Conservation (phyloP, 306 rosid species). For the Vigna hirtella region DNA sequence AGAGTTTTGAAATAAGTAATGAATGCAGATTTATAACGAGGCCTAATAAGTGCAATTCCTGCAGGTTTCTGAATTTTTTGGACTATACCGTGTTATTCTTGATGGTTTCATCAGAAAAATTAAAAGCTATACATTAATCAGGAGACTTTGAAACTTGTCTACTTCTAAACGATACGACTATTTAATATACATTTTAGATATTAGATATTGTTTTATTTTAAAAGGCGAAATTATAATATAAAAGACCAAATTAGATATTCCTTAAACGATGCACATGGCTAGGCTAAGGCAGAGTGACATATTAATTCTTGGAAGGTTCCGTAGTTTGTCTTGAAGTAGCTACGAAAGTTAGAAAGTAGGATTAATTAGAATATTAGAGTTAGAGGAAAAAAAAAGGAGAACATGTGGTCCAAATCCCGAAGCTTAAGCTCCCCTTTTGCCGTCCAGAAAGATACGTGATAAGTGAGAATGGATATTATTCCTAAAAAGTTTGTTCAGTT, state of each 20-base stretch:
- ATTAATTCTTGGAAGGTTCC: slow-evolving; percentile 32
- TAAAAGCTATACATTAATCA: neutral
- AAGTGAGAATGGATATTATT: slow-evolving; percentile 35
- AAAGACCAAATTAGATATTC: no score
- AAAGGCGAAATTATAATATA: no score
- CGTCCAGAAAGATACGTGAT: slow-evolving; percentile 44
- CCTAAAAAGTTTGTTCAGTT: neutral
- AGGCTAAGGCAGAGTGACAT: neutral
- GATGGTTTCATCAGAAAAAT: no score
- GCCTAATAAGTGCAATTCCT: no score
- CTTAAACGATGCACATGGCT: neutral
- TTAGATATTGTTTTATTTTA: no score
- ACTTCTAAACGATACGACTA: no score
- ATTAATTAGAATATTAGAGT: slow-evolving; percentile 13
- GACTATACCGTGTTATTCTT: no score
- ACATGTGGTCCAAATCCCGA: slow-evolving; percentile 37
- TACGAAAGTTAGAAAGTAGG: neutral
- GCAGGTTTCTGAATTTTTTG: no score
- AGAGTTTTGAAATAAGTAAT: no score
- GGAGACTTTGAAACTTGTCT: neutral
- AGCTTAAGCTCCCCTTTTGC: slow-evolving; percentile 31
- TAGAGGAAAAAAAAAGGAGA: slow-evolving; percentile 32
- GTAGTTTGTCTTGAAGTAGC: slow-evolving; percentile 6
- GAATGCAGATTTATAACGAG: no score
- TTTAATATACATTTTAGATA: no score